phyloP scores from a whole-genome alignment of 306 rosid genomes.

The Citrullus amarus region DNA sequence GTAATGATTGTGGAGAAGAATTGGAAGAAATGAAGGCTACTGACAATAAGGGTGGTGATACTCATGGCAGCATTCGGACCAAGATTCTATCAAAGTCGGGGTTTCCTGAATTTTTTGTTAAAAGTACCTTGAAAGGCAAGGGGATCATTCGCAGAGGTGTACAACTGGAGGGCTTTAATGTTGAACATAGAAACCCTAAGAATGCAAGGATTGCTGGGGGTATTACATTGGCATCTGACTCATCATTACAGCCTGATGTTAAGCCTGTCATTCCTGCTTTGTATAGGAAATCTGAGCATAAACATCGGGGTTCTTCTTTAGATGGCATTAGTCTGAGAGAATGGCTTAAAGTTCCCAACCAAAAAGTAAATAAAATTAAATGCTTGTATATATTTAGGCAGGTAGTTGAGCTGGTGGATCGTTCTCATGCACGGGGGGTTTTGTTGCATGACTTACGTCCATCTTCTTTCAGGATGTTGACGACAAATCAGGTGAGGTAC shows the following conservation, averaged over 20 bases:
- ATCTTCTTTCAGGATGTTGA: slow-evolving; percentile 48
- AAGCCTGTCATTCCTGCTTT: slow-evolving; percentile 28
- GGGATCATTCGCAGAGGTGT: slow-evolving; percentile 54
- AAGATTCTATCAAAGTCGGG: slow-evolving; percentile 77
- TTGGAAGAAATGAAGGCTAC: slow-evolving; percentile 32
- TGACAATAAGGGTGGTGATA: slow-evolving; percentile 36
- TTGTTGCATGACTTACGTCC: slow-evolving; percentile 55
- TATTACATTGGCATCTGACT: slow-evolving; percentile 25
- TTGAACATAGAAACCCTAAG: slow-evolving; percentile 32
- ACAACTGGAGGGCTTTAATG: slow-evolving; percentile 17
- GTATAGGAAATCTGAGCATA: slow-evolving; percentile 13
- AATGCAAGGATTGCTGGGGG: slow-evolving; percentile 24
- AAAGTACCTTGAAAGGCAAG: slow-evolving; percentile 69
- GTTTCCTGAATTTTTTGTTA: slow-evolving; percentile 72
- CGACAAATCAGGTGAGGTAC: slow-evolving; percentile 51
- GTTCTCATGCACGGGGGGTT: slow-evolving; percentile 49
- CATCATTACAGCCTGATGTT: slow-evolving; percentile 17
- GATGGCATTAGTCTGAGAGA: slow-evolving; percentile 64
- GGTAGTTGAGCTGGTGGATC: slow-evolving; percentile 64
- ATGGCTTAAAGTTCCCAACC: slow-evolving; percentile 50
- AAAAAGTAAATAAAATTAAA: slow-evolving; percentile 41
- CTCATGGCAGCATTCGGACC: slow-evolving; percentile 50
- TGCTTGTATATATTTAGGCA: slow-evolving; percentile 53
- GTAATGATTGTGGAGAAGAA: slow-evolving; percentile 36
- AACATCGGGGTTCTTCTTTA: slow-evolving; percentile 26